Evolutionary conservation across 2,329 filamentous ascomycete species (phyloP).

Genomic region (Fusarium pilosicola): DNA sequence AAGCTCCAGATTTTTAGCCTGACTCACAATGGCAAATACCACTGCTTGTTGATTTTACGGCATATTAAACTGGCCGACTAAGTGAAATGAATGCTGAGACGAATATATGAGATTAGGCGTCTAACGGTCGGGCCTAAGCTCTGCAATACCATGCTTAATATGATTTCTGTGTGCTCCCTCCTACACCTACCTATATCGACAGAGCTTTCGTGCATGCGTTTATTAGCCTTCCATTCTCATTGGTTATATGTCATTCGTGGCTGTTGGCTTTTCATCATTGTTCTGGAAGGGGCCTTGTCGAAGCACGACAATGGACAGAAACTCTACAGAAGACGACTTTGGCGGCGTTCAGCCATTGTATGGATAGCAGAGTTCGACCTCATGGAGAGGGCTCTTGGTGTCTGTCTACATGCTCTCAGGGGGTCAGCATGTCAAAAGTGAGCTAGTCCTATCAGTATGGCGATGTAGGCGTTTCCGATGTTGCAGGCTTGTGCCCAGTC

Average conservation of each 20-base stretch:
- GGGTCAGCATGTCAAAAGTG: neutral
- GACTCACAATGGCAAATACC: conserved; percentile 2
- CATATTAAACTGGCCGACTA: neutral
- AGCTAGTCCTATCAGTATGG: neutral
- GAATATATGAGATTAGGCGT: neutral
- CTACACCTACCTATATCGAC: conserved; percentile 9
- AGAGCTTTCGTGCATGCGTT: conserved; percentile 13
- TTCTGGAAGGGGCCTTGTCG: neutral
- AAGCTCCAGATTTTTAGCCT: conserved; percentile 18
- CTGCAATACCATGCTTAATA: neutral
- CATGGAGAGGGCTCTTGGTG: neutral
- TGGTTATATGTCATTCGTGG: conserved; percentile 15
- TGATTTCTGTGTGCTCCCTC: neutral
- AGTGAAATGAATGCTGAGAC: neutral
- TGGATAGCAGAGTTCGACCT: conserved; percentile 2
- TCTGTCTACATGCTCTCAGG: neutral
- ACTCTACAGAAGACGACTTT: conserved; percentile 22
- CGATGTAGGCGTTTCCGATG: neutral
- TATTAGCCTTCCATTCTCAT: conserved; percentile 6
- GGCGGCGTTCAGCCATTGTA: conserved; percentile 5
- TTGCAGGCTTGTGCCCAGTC: neutral
- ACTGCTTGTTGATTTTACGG: neutral
- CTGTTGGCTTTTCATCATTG: conserved; percentile 3
- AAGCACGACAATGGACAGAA: conserved; percentile 42
- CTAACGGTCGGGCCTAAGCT: neutral